Percentiles rank a stretch among this genome's conserved stretches.
These are phyloP conservation scores for Jacaranda copaia DNA, from an alignment of 257 asterid genomes.

Conservation along the genomic window DNA sequence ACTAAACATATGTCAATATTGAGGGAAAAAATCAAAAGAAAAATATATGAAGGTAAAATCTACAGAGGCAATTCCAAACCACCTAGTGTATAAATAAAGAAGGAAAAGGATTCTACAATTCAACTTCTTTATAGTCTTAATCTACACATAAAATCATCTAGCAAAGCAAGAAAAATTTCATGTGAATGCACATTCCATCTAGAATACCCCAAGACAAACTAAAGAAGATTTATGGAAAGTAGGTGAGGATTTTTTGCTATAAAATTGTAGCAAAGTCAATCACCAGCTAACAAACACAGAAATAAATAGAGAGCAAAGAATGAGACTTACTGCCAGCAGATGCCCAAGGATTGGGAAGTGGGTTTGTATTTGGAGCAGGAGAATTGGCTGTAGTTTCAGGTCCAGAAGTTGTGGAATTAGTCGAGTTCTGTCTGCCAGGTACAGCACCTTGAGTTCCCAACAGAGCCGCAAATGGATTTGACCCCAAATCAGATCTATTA, in stretches of 20 bases:
- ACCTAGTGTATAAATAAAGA: not conserved
- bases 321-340: constrained; percentile 51
- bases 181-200: not conserved
- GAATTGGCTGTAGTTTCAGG: constrained; percentile 44
- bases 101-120: not conserved
- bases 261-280: not conserved
- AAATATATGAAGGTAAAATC: not conserved
- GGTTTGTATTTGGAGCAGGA: constrained; percentile 64
- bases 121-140: not conserved
- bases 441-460: constrained; percentile 53
- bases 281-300: constrained; percentile 17
- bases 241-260: not conserved
- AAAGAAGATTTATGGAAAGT: not conserved
- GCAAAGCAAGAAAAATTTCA: not conserved
- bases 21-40: not conserved
- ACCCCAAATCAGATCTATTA: constrained; percentile 45
- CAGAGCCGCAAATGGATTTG: constrained; percentile 65
- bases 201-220: not conserved
- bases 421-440: constrained; percentile 37
- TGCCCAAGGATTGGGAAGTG: constrained; percentile 77
- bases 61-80: not conserved
- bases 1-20: not conserved
- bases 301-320: not conserved
- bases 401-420: constrained; percentile 45
- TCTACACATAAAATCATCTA: not conserved